Base-by-base conservation (phyloP, 2,329 filamentous ascomycete genomes). In the Talaromyces sp. region DNA sequence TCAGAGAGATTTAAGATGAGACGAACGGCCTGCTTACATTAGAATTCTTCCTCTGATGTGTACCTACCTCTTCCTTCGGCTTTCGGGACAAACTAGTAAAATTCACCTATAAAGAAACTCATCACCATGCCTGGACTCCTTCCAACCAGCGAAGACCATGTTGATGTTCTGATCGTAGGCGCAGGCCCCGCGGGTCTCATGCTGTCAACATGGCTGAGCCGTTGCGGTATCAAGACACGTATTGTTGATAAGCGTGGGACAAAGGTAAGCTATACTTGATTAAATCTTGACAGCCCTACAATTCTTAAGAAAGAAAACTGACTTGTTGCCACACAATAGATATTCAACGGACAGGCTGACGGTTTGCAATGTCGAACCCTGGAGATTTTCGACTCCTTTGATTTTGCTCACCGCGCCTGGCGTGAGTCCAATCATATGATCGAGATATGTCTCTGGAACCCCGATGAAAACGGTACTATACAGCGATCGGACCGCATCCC, bases 311-410 rank as follows among this genome's bases (percentile, higher is more conserved):
- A 41, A 13, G 39, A 41, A 41, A 41, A 41, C 11, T 17, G 15
- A 41, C 13, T 17, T 41, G 13, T 5, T 41, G 39, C 13, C 15
- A 5, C 31, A 15, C 19, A 11, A 62, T 19, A 25, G n/a, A 50
- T 50, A 50, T 50, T 25, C 19, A 50, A 71, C 17, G 75, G 77
- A 17, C 81, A 83, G 68, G 82, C 82, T 1, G 83, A 84, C 68
- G 86, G 85, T 1, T 78, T 89, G 2, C 87, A 90, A 75, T 86
- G 84, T 68, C 86, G 89, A 1, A 90, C 87, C 0, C 79, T 91
- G 1, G 88, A 92, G 73, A 90, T 92, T 19, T 86, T 92, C 63
- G 88, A 92, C 70, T 87, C 85, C 57, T 89, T 92, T 69, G 89
- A 86, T 1, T 85, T 92, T 67, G 87, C 81, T 3, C 84, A 90